phyloP scores from a whole-genome alignment of 345 rosid species.

The Citrus inodora region DNA sequence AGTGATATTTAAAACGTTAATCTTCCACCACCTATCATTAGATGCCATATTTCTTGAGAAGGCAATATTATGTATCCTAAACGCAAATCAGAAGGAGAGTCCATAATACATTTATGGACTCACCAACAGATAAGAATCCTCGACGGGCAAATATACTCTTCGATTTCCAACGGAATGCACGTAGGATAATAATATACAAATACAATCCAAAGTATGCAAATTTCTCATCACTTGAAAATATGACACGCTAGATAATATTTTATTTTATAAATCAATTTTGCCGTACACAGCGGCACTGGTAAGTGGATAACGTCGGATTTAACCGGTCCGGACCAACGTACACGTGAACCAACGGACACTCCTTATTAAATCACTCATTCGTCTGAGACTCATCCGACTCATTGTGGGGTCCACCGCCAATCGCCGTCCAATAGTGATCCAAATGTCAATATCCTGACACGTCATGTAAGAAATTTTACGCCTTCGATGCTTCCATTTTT shows the following conservation, averaged over 20 bases:
- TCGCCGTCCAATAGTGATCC: constrained; percentile 1
- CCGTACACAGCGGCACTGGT: not conserved
- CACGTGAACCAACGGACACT: constrained; percentile 20
- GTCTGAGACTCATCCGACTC: not conserved
- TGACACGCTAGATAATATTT: constrained; percentile 15
- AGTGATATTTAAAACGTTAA: too few relatives aligned
- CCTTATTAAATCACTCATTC: not conserved
- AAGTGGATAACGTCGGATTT: constrained; percentile 1
- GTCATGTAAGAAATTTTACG: constrained; percentile 6
- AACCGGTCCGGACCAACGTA: not conserved
- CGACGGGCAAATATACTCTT: too few relatives aligned
- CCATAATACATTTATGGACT: too few relatives aligned
- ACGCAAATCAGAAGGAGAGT: too few relatives aligned
- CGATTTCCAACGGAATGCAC: too few relatives aligned
- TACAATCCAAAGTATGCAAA: too few relatives aligned
- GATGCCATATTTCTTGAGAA: too few relatives aligned
- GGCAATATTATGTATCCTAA: too few relatives aligned
- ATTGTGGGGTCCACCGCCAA: constrained; percentile 13
- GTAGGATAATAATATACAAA: too few relatives aligned
- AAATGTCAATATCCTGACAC: constrained; percentile 24
- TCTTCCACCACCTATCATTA: too few relatives aligned
- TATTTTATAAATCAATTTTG: not conserved
- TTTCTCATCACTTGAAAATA: not conserved
- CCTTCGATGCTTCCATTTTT: not conserved
- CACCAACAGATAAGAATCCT: too few relatives aligned